Evolutionary conservation across 1,284 basidiomycete genomes (phyloP).

Genomic region (Uromyces viciae-fabae): DNA sequence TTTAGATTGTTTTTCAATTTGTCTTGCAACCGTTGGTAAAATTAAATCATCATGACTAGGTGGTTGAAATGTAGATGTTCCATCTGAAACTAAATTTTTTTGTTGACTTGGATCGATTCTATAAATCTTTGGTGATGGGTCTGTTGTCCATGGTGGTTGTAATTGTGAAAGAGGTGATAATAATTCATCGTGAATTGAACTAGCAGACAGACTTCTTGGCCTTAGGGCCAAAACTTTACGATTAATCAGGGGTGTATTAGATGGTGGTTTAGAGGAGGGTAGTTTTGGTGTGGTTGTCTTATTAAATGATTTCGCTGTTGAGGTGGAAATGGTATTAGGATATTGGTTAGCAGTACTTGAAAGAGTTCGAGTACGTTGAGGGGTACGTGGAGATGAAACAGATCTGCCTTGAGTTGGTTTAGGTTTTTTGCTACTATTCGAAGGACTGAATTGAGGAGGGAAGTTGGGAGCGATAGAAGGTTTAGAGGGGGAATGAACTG

Average conservation of each 20-base stretch:
- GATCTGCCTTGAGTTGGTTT: no score
- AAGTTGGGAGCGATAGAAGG: no score
- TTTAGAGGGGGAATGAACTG: no score
- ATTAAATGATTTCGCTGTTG: neutral
- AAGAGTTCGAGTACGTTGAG: neutral
- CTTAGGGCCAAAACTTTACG: neutral
- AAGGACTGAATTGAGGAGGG: no score
- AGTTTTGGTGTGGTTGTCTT: neutral
- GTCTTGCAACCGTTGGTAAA: slow-evolving; percentile 37
- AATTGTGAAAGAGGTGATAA: neutral
- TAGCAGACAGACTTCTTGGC: slow-evolving; percentile 24
- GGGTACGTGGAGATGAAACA: no score
- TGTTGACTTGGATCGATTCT: slow-evolving; percentile 1
- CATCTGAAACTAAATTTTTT: neutral
- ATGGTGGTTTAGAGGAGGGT: neutral
- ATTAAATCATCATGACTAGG: slow-evolving; percentile 38
- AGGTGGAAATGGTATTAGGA: no score
- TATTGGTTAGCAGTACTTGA: no score
- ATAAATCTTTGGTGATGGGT: slow-evolving; percentile 35
- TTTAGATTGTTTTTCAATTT: slow-evolving; percentile 25
- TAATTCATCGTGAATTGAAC: neutral
- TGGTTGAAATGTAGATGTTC: neutral
- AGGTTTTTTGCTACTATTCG: no score
- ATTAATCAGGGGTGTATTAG: no score
- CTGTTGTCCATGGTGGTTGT: slow-evolving; percentile 32